Percentiles rank a stretch among this genome's conserved stretches.
phyloP scores from a whole-genome alignment of 148 eudicot species.

The Arctostaphylos glauca region DNA sequence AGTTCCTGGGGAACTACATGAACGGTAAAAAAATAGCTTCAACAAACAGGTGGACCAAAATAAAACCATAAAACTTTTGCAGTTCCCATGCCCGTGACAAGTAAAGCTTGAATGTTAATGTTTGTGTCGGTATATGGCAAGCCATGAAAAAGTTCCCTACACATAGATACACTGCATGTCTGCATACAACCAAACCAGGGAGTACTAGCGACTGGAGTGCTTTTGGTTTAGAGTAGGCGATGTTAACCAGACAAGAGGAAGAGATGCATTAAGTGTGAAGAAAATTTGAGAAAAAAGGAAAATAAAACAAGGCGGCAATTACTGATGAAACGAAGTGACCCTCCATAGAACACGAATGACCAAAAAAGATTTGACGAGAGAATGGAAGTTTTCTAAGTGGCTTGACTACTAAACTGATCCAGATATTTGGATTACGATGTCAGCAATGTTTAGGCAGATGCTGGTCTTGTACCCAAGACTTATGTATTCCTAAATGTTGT shows the following conservation, averaged over 20 bases:
- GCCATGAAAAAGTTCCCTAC: not conserved
- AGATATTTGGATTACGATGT: not conserved
- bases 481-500: not conserved
- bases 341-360: not conserved
- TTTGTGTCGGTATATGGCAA: not conserved
- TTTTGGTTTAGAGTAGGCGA: not conserved
- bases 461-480: not conserved
- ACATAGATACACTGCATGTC: not conserved
- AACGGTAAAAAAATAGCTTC: not conserved
- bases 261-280: not conserved
- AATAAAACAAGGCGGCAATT: too few species aligned
- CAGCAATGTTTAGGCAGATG: not conserved
- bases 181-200: not conserved
- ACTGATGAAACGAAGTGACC: not conserved
- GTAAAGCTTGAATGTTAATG: not conserved
- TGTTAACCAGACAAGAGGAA: not conserved
- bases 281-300: not conserved
- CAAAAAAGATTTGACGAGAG: not conserved
- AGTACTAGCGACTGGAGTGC: not conserved
- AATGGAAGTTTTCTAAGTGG: not conserved
- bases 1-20: not conserved
- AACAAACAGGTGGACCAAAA: not conserved
- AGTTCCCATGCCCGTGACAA: not conserved
- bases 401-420: not conserved
- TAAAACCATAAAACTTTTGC: not conserved